Conservation (phyloP, 2,329 filamentous ascomycete species). For the Canariomyces notabilis region DNA sequence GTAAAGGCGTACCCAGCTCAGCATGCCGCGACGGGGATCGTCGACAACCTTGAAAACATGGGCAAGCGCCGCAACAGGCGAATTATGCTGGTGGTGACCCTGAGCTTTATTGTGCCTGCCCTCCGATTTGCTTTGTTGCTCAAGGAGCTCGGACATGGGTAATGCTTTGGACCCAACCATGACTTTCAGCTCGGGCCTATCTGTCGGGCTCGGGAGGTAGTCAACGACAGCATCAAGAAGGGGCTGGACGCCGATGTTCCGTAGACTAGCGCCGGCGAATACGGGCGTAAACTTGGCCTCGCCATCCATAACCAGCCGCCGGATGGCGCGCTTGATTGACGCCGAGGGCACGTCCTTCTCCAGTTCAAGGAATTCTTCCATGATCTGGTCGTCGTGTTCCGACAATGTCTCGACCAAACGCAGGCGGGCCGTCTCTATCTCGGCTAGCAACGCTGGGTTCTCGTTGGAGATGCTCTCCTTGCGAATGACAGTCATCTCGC, state of each 20-base stretch:
- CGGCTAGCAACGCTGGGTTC: slow-evolving; percentile 53
- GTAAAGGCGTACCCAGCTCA: slow-evolving; percentile 91
- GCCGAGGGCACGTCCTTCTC: slow-evolving; percentile 67
- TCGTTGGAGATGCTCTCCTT: slow-evolving; percentile 43
- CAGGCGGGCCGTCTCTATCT: slow-evolving; percentile 70
- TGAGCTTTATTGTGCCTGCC: too few species aligned
- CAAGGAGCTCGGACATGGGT: slow-evolving; percentile 37
- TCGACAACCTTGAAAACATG: slow-evolving; percentile 94
- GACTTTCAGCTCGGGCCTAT: slow-evolving; percentile 75
- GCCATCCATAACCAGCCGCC: slow-evolving; percentile 62
- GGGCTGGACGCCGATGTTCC: slow-evolving; percentile 90
- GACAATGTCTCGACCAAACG: slow-evolving; percentile 79
- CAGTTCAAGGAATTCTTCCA: slow-evolving; percentile 76
- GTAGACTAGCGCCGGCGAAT: slow-evolving; percentile 87
- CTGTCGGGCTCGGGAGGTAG: slow-evolving; percentile 75
- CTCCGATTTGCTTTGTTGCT: slow-evolving; percentile 22
- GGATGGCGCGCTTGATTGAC: slow-evolving; percentile 67
- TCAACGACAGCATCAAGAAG: slow-evolving; percentile 84
- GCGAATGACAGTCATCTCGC: slow-evolving; percentile 29
- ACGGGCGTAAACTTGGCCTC: slow-evolving; percentile 75
- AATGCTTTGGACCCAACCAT: slow-evolving; percentile 58
- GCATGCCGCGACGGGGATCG: slow-evolving; percentile 75
- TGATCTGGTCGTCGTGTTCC: slow-evolving; percentile 80
- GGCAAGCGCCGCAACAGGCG: slow-evolving; percentile 43
- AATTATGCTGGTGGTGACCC: slow-evolving; percentile 29